Evolutionary conservation across 73 alveolate genomes (phyloP), one percentile per base, ranked within the genome.

Genomic region (Chromera velia): DNA sequence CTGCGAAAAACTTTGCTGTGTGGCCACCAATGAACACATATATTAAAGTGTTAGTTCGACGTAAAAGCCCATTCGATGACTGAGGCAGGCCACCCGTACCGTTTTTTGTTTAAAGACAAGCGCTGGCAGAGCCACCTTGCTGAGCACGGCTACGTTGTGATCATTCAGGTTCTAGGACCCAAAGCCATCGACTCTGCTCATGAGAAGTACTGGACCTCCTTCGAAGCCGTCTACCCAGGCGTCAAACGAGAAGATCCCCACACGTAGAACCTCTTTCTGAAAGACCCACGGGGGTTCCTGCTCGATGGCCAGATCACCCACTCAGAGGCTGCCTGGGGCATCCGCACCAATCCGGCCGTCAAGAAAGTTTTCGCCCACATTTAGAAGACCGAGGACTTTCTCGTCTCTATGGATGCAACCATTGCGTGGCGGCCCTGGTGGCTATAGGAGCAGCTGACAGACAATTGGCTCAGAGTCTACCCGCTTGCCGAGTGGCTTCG

Each of bases 381-480:
- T 48, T 76, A 75, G 83, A 69, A 33, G 45, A 27, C 75, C 34
- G 6, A 45, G 28, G 83, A 76, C 27, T 68, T 76, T 67, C 62
- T 76, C 29, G 83, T 76, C 0, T 76, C 83, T 18, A 76, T 76
- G 83, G 83, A 76, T 65, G 83, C 83, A 24, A 40, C 28, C 32
- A 32, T 76, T 32, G 29, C 65, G 22, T 76, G 83, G 83, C 29
- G 83, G 71, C 83, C 83, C 33, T 76, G 83, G 83, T 63, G 83
- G 83, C 69, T 34, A 28, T 32, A 66, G 33, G 73, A 33, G 45
- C 27, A n/a, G n/a, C n/a, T n/a, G n/a, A n/a, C n/a, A n/a, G n/a
- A n/a, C n/a, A n/a, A n/a, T n/a, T n/a, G n/a, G n/a, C 67, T 49
- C 28, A 48, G 67, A 48, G 28, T 27, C 66, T n/a, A n/a, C n/a